Percentiles rank a stretch among this genome's conserved stretches.
phyloP scores from a whole-genome alignment of 768 basidiomycete genomes.

The Suillus subalutaceus region DNA sequence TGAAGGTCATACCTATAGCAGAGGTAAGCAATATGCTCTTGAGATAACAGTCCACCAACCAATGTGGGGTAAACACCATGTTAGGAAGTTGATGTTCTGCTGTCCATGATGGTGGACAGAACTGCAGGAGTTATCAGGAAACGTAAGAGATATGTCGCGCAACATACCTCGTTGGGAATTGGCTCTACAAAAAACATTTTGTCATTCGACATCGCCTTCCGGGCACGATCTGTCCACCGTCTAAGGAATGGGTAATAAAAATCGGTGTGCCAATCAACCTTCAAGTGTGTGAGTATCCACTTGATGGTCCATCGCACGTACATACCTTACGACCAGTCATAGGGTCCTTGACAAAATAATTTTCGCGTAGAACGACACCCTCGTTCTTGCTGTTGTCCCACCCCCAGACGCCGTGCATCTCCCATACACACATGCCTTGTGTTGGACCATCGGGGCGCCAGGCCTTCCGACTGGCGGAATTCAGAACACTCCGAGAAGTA shows the following conservation, averaged over 20 bases:
- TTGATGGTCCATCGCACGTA: background rate
- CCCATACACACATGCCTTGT: slow-evolving; percentile 77
- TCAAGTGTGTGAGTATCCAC: slow-evolving; percentile 5
- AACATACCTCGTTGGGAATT: slow-evolving; percentile 87
- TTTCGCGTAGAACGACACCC: slow-evolving; percentile 79
- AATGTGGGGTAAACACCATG: slow-evolving; percentile 77
- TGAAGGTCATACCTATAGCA: slow-evolving; percentile 85
- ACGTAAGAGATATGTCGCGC: background rate
- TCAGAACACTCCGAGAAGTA: slow-evolving; percentile 61
- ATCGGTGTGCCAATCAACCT: slow-evolving; percentile 88
- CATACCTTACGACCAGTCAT: slow-evolving; percentile 60
- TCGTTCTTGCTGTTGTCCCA: slow-evolving; percentile 71
- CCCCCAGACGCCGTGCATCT: slow-evolving; percentile 92
- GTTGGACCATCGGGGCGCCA: slow-evolving; percentile 82
- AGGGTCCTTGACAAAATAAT: slow-evolving; percentile 80
- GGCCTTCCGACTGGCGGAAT: slow-evolving; percentile 57
- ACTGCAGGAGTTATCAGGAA: slow-evolving; percentile 45
- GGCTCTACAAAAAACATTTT: slow-evolving; percentile 80
- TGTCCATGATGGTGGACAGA: slow-evolving; percentile 81
- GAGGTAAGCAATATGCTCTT: background rate
- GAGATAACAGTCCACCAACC: slow-evolving; percentile 42
- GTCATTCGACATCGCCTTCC: slow-evolving; percentile 45
- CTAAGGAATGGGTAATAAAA: slow-evolving; percentile 80
- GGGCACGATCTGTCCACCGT: slow-evolving; percentile 67
- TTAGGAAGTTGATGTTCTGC: slow-evolving; percentile 63